Percentiles rank a stretch among this genome's conserved stretches.
Evolutionary conservation across 768 basidiomycete genomes (phyloP).

Genomic region (Lanmaoa rubissima): DNA sequence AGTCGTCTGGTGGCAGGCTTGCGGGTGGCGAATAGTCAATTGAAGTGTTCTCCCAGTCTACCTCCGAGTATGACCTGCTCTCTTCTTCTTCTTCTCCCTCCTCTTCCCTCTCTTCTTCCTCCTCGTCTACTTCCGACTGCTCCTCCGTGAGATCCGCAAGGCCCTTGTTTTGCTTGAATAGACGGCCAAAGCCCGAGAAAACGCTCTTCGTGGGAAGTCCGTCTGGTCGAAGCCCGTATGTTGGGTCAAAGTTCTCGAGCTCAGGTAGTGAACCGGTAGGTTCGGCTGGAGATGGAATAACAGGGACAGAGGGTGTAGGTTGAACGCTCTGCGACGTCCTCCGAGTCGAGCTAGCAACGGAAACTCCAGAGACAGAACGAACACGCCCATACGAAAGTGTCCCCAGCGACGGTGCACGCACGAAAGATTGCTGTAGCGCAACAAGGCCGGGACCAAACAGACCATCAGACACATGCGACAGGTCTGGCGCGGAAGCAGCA

Average conservation of each 20-base stretch:
- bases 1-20: slow-evolving; percentile 44
- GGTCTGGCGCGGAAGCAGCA: slow-evolving; percentile 43
- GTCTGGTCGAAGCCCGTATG: slow-evolving; percentile 93
- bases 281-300: slow-evolving; percentile 21
- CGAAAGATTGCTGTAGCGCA: slow-evolving; percentile 26
- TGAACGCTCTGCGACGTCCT: slow-evolving; percentile 22
- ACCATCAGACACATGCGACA: slow-evolving; percentile 23
- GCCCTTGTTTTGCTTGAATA: slow-evolving; percentile 67
- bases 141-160: slow-evolving; percentile 83
- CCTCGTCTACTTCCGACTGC: slow-evolving; percentile 38
- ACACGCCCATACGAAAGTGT: slow-evolving; percentile 26
- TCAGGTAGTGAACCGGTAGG: slow-evolving; percentile 35
- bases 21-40: slow-evolving; percentile 45
- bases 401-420: slow-evolving; percentile 23
- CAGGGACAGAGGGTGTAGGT: slow-evolving; percentile 21
- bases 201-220: slow-evolving; percentile 82
- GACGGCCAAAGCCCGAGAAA: slow-evolving; percentile 72
- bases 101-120: slow-evolving; percentile 32
- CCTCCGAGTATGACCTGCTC: slow-evolving; percentile 52
- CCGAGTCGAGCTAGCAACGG: slow-evolving; percentile 34
- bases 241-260: slow-evolving; percentile 91
- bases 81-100: slow-evolving; percentile 32
- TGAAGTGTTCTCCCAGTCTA: slow-evolving; percentile 67
- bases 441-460: slow-evolving; percentile 10
- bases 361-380: slow-evolving; percentile 43